Evolutionary conservation across 106 monocot genomes (phyloP), one percentile per base, ranked within the genome.

Genomic region (Dioscorea dumetorum): DNA sequence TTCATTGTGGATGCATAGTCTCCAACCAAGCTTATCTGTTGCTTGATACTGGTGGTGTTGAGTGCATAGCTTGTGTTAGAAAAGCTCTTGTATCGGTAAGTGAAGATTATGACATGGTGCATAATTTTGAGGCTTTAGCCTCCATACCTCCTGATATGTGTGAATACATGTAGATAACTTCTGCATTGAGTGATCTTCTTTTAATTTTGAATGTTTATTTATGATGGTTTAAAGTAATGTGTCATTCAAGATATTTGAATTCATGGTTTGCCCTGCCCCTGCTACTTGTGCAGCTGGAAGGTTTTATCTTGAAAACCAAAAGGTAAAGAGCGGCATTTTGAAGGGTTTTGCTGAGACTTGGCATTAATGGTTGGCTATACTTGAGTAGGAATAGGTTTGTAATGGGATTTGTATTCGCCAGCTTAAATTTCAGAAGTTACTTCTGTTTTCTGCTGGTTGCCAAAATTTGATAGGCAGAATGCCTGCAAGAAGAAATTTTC

Each of bases 1-100:
- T 84, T 49, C 87, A 87, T 54, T 87, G 87, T 65, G 87, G 87
- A 22, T 87, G 87, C 24, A 76, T 87, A 24, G 87, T 87, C 22
- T 87, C 83, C 2, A 33, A 48, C 7, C 72, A 74, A 35, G 18
- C 58, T 18, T 87, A 78, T 68, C 17, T 76, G 28, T 78, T 81
- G 48, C 78, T 83, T 16, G 87, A 87, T 67, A 74, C 68, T 17
- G 87, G 87, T 32, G 87, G 87, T 60, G 68, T 87, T 48, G 87
- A 87, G 19, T 87, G 87, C 61, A 20, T 74, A 52, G 60, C 64
- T 20, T 87, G 87, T 31, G 80, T 77, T 31, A 82, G 73, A 24
- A 87, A 83, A 56, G 24, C 74, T 56, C 18, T 72, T 22, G 65
- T 63, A 19, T 64, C 76, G 71, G 87, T 87, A 62, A 65, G 72